phyloP scores from a whole-genome alignment of 768 basidiomycete species.

The Pisolithus marmoratus region DNA sequence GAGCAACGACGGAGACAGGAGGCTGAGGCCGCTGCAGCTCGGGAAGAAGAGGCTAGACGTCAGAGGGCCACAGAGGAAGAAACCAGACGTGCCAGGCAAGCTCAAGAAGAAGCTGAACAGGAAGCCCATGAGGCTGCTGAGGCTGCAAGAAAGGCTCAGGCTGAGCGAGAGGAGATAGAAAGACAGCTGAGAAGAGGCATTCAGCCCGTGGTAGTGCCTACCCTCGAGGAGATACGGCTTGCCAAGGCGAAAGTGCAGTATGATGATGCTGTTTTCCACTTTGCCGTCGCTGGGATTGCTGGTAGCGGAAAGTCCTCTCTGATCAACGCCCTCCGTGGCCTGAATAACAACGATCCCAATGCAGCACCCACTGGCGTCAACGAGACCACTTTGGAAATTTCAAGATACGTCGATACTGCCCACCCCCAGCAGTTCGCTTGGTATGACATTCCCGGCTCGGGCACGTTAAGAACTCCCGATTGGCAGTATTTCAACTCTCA shows the following conservation, averaged over 20 bases:
- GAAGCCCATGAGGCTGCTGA: slow-evolving; percentile 3
- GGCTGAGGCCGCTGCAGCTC: no score
- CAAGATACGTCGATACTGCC: slow-evolving; percentile 16
- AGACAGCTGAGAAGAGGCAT: slow-evolving; percentile 7
- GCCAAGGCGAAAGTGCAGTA: slow-evolving; percentile 1
- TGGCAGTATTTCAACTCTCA: slow-evolving; percentile 27
- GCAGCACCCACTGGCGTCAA: slow-evolving; percentile 21
- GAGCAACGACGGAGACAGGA: slow-evolving; percentile 16
- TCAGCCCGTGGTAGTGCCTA: slow-evolving; percentile 11
- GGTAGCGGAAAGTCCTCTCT: slow-evolving; percentile 13
- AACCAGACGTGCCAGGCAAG: slow-evolving; percentile 5
- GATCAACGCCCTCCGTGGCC: slow-evolving; percentile 23
- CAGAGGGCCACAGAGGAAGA: slow-evolving; percentile 17
- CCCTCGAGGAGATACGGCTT: slow-evolving; percentile 7
- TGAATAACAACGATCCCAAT: slow-evolving; percentile 9
- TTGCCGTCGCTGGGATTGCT: slow-evolving; percentile 5
- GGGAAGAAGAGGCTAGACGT: slow-evolving; percentile 21
- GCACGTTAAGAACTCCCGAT: slow-evolving; percentile 18
- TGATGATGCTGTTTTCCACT: slow-evolving; percentile 9
- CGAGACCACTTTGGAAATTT: slow-evolving; percentile 18
- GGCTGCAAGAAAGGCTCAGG: slow-evolving; percentile 9
- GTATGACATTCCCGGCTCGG: slow-evolving; percentile 28
- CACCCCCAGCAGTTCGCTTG: slow-evolving; percentile 14
- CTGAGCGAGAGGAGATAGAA: slow-evolving; percentile 14
- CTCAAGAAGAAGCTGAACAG: not conserved